These are phyloP conservation scores for Colletotrichum sp. DNA, from an alignment of 2,329 filamentous ascomycete species.

Conservation along the genomic window DNA sequence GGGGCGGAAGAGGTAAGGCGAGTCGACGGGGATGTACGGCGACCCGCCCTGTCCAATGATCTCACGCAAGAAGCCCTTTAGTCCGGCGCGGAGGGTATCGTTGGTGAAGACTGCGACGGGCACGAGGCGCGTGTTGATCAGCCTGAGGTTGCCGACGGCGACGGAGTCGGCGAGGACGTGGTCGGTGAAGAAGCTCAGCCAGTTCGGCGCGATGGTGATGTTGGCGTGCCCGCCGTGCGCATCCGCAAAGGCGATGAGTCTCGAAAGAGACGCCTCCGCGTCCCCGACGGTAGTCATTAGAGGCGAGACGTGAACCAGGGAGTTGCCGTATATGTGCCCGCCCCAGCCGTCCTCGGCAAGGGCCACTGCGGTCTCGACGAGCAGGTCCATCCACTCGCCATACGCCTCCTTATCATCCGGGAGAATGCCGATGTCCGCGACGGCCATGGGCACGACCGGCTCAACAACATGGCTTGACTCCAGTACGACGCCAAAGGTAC, in stretches of 20 bases:
- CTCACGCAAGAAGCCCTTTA: background rate
- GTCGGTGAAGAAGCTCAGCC: background rate
- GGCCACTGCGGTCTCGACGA: rapidly evolving
- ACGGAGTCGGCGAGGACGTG: background rate
- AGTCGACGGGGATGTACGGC: background rate
- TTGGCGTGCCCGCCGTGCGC: background rate
- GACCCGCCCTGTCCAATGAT: background rate
- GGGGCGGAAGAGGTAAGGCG: background rate
- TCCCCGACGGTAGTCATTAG: background rate
- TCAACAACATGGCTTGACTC: background rate
- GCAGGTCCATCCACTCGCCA: rapidly evolving
- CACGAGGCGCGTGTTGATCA: background rate
- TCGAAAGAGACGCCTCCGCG: background rate
- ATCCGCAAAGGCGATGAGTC: background rate
- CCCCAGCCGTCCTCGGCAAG: background rate
- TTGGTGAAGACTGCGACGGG: background rate
- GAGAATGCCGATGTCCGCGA: background rate
- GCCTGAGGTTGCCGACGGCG: background rate
- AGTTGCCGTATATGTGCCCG: background rate
- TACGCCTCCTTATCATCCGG: background rate
- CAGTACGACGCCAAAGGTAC: background rate
- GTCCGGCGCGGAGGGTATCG: background rate
- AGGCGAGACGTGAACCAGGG: rapidly evolving
- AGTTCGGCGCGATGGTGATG: background rate
- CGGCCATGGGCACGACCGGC: background rate